Percentiles rank a stretch among this genome's conserved stretches.
Conservation (phyloP, 768 basidiomycete genomes). For the Rhodotorula kratochvilovae region DNA sequence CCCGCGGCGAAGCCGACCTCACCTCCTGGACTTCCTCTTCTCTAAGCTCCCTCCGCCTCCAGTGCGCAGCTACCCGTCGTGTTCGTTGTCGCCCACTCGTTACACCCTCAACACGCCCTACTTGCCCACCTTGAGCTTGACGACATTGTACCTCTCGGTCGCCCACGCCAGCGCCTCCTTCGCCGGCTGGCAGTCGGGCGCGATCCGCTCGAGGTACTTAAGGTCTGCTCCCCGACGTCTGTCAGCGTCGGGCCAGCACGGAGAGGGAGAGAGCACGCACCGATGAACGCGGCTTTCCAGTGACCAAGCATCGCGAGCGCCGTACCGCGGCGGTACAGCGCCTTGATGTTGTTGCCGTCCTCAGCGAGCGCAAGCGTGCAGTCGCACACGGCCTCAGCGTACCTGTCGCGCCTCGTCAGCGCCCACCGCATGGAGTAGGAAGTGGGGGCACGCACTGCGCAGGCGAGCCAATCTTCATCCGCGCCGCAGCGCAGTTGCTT, state of each 20-base stretch:
- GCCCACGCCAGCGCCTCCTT: slow-evolving; percentile 28
- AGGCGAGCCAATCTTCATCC: slow-evolving; percentile 31
- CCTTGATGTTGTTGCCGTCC: slow-evolving; percentile 24
- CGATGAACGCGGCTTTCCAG: slow-evolving; percentile 31
- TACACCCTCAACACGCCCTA: not conserved
- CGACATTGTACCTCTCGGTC: slow-evolving; percentile 6
- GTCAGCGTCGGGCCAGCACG: not conserved
- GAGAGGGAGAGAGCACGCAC: not conserved
- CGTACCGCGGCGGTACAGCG: slow-evolving; percentile 31
- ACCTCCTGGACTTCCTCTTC: too few relatives aligned
- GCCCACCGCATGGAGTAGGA: too few relatives aligned
- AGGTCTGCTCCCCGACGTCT: slow-evolving; percentile 2
- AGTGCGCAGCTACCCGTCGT: too few relatives aligned
- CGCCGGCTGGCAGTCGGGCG: slow-evolving; percentile 22
- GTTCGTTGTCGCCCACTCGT: not conserved
- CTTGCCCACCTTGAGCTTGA: not conserved
- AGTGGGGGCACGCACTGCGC: not conserved
- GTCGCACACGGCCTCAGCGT: slow-evolving; percentile 34
- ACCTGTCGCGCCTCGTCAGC: not conserved
- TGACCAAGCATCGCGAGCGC: slow-evolving; percentile 20
- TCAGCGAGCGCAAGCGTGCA: slow-evolving; percentile 30
- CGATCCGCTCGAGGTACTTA: slow-evolving; percentile 11
- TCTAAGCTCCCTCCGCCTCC: too few relatives aligned
- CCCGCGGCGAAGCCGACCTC: too few relatives aligned
- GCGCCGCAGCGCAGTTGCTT: slow-evolving; percentile 31